Base-by-base conservation (phyloP, 2,329 filamentous ascomycete species). In the Colletotrichum echinochloae region DNA sequence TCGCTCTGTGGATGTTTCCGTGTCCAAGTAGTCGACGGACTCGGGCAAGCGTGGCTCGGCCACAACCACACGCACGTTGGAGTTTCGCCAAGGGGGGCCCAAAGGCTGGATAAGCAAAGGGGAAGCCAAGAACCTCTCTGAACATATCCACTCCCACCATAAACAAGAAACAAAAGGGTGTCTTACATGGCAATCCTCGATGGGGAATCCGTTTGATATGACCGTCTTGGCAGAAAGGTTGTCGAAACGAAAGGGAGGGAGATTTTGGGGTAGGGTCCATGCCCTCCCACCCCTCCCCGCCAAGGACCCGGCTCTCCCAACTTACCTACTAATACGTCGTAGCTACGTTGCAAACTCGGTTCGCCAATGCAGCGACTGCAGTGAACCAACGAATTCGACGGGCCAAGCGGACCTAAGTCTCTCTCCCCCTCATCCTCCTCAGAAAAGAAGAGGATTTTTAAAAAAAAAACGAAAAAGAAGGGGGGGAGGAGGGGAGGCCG, bases 311-410 rank as follows among this genome's bases (percentile, higher is more conserved):
- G n/a, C n/a, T n/a, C n/a, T n/a, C n/a, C n/a, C n/a, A n/a, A n/a
- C n/a, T n/a, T n/a, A n/a, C n/a, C n/a, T n/a, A n/a, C n/a, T n/a
- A n/a, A n/a, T n/a, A n/a, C n/a, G n/a, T n/a, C n/a, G n/a, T n/a
- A n/a, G n/a, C n/a, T n/a, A n/a, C n/a, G 8, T 18, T 46, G 41
- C 18, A 23, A 26, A 23, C 52, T 37, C 9, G 33, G 39, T 8
- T 52, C 28, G n/a, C 51, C n/a, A n/a, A 28, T 6, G 35, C 9
- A 66, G 28, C 18, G 18, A 39, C n/a, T n/a, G n/a, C 35, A 16
- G n/a, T 59, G 48, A 39, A 46, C 60, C 60, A 65, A 65, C 28
- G 26, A 57, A 33, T 8, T 8, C 30, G 30, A 33, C 30, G 30
- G 30, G 4, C 30, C 30, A 18, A 16, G 39, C 20, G 26, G 20